These are phyloP conservation scores for Chimonanthus salicifolius DNA, from an alignment of 164 flowering plant genomes.

Conservation along the genomic window DNA sequence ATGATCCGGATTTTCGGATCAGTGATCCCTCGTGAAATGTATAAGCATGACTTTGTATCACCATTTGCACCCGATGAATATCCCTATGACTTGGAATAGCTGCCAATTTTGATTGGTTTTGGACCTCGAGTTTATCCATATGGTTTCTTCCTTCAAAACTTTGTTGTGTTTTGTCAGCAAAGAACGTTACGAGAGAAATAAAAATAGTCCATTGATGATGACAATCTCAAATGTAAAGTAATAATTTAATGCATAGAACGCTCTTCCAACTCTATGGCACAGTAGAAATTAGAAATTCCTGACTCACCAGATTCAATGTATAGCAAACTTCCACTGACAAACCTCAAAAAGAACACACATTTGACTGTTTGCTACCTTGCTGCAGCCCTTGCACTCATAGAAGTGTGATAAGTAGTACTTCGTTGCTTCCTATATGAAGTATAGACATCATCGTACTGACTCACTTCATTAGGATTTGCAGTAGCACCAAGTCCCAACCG, in stretches of 20 bases:
- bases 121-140: too few species aligned
- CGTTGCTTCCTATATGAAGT: conserved; percentile 87
- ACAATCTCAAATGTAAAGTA: neutral
- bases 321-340: neutral
- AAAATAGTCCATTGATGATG: neutral
- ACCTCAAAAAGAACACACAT: neutral
- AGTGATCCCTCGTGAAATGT: too few species aligned
- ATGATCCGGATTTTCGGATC: too few species aligned
- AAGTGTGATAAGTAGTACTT: conserved; percentile 84
- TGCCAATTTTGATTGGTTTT: too few species aligned
- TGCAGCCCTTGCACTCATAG: conserved; percentile 86
- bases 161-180: too few species aligned
- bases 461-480: conserved; percentile 77
- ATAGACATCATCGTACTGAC: conserved; percentile 97
- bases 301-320: neutral
- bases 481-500: conserved; percentile 91
- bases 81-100: too few species aligned
- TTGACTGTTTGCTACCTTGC: conserved; percentile 16
- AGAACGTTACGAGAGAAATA: too few species aligned
- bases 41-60: too few species aligned
- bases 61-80: too few species aligned
- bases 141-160: too few species aligned
- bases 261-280: neutral
- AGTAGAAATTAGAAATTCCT: neutral
- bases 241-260: too few species aligned